A percentile compares a stretch with the other conserved stretches of the same genome.
phyloP scores from a whole-genome alignment of 805 yeast species.

The Kazachstania bromeliacearum region DNA sequence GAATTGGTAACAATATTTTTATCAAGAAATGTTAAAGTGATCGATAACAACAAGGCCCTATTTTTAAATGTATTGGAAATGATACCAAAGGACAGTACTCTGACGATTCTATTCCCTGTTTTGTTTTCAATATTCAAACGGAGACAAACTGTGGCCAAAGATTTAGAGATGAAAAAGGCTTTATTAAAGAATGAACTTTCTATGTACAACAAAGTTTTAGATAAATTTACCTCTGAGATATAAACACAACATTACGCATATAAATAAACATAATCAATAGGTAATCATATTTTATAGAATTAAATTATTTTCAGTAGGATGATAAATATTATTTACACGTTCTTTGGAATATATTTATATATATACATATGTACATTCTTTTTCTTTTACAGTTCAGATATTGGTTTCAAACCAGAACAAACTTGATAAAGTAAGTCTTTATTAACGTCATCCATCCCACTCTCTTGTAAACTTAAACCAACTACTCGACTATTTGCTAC shows the following conservation, averaged over 20 bases:
- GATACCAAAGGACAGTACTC: constrained; percentile 14
- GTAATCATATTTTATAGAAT: too few species aligned
- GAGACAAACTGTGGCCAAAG: constrained; percentile 5
- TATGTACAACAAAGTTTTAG: constrained; percentile 7
- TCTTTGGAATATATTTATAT: constrained; percentile 1
- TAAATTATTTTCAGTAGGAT: too few species aligned
- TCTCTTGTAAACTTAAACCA: constrained; percentile 19
- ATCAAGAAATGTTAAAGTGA: constrained; percentile 10
- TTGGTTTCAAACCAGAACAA: constrained; percentile 26
- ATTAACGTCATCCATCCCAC: constrained; percentile 8
- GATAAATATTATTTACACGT: neutral
- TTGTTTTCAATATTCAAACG: constrained; percentile 11
- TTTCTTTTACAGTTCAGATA: neutral
- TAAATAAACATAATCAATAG: too few species aligned
- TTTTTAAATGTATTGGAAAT: constrained; percentile 8
- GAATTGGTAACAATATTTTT: constrained; percentile 12
- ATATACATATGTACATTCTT: neutral
- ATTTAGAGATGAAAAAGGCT: constrained; percentile 15
- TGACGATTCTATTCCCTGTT: constrained; percentile 11
- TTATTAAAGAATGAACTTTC: constrained; percentile 15
- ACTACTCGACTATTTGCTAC: constrained; percentile 1
- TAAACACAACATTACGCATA: too few species aligned
- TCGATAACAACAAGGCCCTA: neutral
- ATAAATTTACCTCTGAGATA: constrained; percentile 1
- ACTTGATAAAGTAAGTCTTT: constrained; percentile 18